A percentile compares a stretch with the other conserved stretches of the same genome.
phyloP scores from a whole-genome alignment of 2,329 filamentous ascomycete species.

The Lachnum nothofagi region DNA sequence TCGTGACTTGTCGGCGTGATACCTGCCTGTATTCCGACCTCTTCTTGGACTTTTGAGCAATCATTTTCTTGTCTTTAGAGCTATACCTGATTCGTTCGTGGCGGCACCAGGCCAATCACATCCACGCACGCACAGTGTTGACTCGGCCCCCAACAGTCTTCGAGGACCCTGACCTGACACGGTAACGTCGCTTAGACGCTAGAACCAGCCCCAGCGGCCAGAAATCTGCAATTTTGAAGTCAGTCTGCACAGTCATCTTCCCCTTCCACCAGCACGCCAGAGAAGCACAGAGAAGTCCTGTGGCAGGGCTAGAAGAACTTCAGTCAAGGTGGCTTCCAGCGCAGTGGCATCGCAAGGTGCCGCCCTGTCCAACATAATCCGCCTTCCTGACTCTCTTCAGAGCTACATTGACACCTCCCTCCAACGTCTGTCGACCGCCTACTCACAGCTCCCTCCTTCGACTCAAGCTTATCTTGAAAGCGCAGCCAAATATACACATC shows the following conservation, averaged over 20 bases:
- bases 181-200: no score
- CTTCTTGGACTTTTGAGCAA: no score
- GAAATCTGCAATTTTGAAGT: neutral
- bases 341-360: constrained; percentile 58
- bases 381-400: constrained; percentile 46
- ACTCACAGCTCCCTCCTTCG: constrained; percentile 31
- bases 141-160: no score
- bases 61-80: no score
- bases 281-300: constrained; percentile 15
- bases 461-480: constrained; percentile 25
- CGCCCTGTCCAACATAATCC: constrained; percentile 49
- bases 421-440: constrained; percentile 43
- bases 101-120: no score
- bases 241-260: constrained; percentile 1
- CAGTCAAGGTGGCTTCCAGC: constrained; percentile 34
- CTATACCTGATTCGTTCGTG: no score
- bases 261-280: neutral
- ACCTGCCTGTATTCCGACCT: no score
- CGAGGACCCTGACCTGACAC: no score
- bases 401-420: constrained; percentile 51
- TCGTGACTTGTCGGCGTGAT: no score
- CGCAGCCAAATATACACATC: constrained; percentile 27
- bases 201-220: neutral
- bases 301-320: constrained; percentile 17
- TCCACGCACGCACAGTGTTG: no score